Evolutionary conservation across 2,329 filamentous ascomycete genomes (phyloP).

Genomic region (Fusarium stilboides): DNA sequence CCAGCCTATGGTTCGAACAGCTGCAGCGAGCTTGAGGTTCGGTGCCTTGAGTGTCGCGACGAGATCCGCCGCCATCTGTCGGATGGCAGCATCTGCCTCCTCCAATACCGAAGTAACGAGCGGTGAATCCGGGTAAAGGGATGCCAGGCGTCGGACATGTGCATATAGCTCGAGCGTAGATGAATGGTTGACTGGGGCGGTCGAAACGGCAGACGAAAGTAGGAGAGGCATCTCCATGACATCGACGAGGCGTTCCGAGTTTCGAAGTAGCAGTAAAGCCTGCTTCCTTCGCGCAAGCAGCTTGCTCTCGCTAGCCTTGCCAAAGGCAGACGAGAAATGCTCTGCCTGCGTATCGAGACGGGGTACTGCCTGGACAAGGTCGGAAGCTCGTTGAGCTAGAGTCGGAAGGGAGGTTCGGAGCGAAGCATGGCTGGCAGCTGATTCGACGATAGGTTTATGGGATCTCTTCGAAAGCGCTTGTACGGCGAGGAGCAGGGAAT

Average conservation of each 20-base stretch:
- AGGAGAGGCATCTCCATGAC: constrained; percentile 91
- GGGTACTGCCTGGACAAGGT: constrained; percentile 81
- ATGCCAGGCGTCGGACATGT: constrained; percentile 90
- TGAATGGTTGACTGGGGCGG: constrained; percentile 81
- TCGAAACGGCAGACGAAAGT: constrained; percentile 82
- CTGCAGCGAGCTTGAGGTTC: constrained; percentile 87
- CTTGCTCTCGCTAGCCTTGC: constrained; percentile 78
- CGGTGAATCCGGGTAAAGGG: constrained; percentile 84
- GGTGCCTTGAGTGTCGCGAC: constrained; percentile 83
- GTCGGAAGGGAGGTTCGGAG: constrained; percentile 80
- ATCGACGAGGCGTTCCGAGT: constrained; percentile 90
- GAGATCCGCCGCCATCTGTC: constrained; percentile 87
- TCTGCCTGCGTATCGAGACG: constrained; percentile 84
- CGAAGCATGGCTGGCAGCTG: constrained; percentile 82
- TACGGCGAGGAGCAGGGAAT: constrained; percentile 85
- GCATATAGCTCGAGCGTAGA: constrained; percentile 91
- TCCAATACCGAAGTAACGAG: constrained; percentile 80
- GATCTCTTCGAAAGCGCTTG: constrained; percentile 92
- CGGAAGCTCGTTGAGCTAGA: constrained; percentile 75
- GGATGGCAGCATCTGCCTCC: constrained; percentile 90
- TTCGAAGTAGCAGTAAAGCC: constrained; percentile 85
- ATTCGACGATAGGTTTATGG: constrained; percentile 86
- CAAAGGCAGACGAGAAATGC: constrained; percentile 86
- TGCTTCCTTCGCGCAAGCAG: constrained; percentile 82
- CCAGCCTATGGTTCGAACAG: constrained; percentile 93